Evolutionary conservation across 2,329 filamentous ascomycete genomes (phyloP), one percentile per base, ranked within the genome.

Genomic region (Metarhizium rileyi): DNA sequence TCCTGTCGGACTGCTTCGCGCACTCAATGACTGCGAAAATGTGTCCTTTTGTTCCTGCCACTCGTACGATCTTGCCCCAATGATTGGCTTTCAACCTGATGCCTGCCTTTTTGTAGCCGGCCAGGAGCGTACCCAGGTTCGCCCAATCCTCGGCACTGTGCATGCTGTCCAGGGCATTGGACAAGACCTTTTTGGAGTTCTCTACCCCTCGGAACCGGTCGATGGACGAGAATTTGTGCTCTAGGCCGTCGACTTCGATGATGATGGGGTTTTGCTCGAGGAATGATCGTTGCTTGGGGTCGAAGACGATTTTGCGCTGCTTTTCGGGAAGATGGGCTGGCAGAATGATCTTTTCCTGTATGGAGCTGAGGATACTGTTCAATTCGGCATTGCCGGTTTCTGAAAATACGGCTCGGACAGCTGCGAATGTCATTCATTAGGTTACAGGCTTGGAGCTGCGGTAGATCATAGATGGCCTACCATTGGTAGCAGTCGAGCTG

Each of bases 281-380:
- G 51, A 64, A 64, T 54, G 72, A 65, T 55, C 70, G 66, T 62
- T 73, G 68, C 53, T 70, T 72, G 14, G 60, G 54, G 51, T 70
- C 66, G 66, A 72, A 75, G 56, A 86, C 65, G 52, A 76, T 70
- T 56, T 74, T 69, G 57, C 71, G 75, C 65, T 84, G 76, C 46
- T 67, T 64, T 26, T 61, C 50, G 22, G 74, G 70, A 26, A 87
- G 76, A 60, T 81, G 77, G 28, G 72, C 66, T n/a, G 81, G 81
- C 40, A 86, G 66, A 61, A 86, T 76, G 62, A 83, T 73, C 56
- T 76, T 76, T 43, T 73, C 66, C 55, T 81, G 78, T 60, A 85
- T 73, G 22, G 59, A 64, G 38, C 65, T 61, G 53, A 86, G 74
- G 28, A 74, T 59, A 12, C 62, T 51, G 61, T 83, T 74, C 52